Evolutionary conservation across 2,329 filamentous ascomycete genomes (phyloP).

Genomic region (Chaetothyriales sp.): DNA sequence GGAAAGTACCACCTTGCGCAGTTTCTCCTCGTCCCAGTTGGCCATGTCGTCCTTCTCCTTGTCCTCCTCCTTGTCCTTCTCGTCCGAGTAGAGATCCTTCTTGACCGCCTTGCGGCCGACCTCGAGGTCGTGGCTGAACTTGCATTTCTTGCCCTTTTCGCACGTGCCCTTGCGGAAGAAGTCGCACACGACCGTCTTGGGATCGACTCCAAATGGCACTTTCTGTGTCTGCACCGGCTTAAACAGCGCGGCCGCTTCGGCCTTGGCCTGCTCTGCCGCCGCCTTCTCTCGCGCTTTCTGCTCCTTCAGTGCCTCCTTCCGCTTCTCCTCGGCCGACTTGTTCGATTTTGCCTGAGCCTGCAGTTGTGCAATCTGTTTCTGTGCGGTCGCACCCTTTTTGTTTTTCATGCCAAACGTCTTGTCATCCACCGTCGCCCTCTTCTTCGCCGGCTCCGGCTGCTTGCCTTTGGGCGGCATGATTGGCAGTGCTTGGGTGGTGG

Average conservation of each 20-base stretch:
- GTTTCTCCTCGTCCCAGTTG: conserved; percentile 94
- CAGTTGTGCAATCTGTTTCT: conserved; percentile 81
- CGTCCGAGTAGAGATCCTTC: conserved; percentile 79
- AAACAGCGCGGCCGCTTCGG: conserved; percentile 66
- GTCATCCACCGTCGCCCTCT: conserved; percentile 54
- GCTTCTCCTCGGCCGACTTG: conserved; percentile 77
- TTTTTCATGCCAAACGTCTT: conserved; percentile 99
- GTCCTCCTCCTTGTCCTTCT: conserved; percentile 54
- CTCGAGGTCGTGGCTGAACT: conserved; percentile 84
- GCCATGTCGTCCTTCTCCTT: conserved; percentile 77
- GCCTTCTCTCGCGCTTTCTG: conserved; percentile 73
- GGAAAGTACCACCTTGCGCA: conserved; percentile 75
- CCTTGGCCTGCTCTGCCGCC: conserved; percentile 70
- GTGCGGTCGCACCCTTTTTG: conserved; percentile 84
- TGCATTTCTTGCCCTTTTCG: conserved; percentile 95
- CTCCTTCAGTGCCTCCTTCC: conserved; percentile 50
- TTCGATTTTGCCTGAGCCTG: conserved; percentile 55
- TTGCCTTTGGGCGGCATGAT: conserved; percentile 34
- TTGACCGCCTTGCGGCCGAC: conserved; percentile 87
- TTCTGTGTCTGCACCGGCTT: conserved; percentile 94
- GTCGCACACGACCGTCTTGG: conserved; percentile 90
- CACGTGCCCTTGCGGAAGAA: conserved; percentile 97
- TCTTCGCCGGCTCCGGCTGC: conserved; percentile 27
- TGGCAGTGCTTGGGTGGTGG: background rate
- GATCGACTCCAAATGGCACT: conserved; percentile 92